Conservation (phyloP, 1,284 basidiomycete genomes). For the Inonotus obliquus region DNA sequence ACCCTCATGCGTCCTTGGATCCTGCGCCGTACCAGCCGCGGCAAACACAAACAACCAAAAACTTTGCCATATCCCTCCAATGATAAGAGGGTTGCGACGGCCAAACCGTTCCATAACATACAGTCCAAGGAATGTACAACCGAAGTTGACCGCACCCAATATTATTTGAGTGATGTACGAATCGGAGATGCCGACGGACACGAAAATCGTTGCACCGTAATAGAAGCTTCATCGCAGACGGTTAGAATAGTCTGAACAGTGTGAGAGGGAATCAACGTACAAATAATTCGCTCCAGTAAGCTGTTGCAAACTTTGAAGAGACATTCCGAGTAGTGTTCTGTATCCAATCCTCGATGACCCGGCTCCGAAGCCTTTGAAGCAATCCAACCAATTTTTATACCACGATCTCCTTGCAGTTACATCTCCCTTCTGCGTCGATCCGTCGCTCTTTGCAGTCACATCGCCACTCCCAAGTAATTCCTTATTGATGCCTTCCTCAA, state of each 20-base stretch:
- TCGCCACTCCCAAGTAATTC: conserved; percentile 41
- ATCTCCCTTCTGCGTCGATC: conserved; percentile 21
- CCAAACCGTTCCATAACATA: conserved; percentile 30
- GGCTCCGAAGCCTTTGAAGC: conserved; percentile 46
- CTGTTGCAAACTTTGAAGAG: conserved; percentile 70
- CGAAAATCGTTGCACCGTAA: conserved; percentile 68
- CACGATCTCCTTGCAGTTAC: conserved; percentile 16
- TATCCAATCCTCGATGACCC: conserved; percentile 42
- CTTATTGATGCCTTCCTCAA: conserved; percentile 28
- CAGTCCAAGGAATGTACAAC: conserved; percentile 48
- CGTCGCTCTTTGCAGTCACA: conserved; percentile 24
- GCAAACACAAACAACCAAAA: conserved; percentile 80
- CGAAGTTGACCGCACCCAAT: conserved; percentile 65
- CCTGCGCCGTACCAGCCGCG: conserved; percentile 63
- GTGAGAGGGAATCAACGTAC: conserved; percentile 9
- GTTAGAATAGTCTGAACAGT: conserved; percentile 26
- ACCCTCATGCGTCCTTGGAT: conserved; percentile 42
- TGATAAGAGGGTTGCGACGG: conserved; percentile 55
- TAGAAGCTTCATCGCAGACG: conserved; percentile 61
- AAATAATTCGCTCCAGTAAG: conserved; percentile 59
- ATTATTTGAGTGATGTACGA: conserved; percentile 73
- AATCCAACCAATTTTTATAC: conserved; percentile 49
- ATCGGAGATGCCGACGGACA: conserved; percentile 61
- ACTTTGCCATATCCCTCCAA: conserved; percentile 70
- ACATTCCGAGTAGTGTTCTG: conserved; percentile 61